phyloP scores from a whole-genome alignment of 2,329 filamentous ascomycete genomes.

The Metarhizium brunneum region DNA sequence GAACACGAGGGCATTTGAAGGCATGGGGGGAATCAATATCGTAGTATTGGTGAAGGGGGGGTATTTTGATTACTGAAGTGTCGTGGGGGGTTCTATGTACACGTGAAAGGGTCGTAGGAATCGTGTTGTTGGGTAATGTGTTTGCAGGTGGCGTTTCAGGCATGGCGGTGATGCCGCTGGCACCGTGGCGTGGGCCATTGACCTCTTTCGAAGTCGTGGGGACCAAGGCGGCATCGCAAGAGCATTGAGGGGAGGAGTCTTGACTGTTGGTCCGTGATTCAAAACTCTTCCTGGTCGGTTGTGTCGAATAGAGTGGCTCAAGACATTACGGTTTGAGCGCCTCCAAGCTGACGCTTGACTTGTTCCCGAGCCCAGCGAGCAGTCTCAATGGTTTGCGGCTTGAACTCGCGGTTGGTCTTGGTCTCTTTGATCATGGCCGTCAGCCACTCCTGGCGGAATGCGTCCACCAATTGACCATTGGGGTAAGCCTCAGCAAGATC shows the following conservation, averaged over 20 bases:
- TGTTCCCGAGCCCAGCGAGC: conserved; percentile 96
- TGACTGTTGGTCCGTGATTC: conserved; percentile 3
- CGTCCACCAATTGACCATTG: conserved; percentile 72
- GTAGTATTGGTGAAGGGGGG: conserved; percentile 16
- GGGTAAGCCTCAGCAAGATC: conserved; percentile 93
- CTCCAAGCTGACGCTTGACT: conserved; percentile 79
- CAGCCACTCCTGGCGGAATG: conserved; percentile 88
- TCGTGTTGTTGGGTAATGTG: conserved; percentile 16
- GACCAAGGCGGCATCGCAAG: neutral
- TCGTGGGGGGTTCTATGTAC: conserved; percentile 25
- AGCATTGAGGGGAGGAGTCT: neutral
- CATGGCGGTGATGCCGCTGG: conserved; percentile 1
- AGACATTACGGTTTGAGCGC: conserved; percentile 40
- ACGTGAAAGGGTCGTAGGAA: conserved; percentile 27
- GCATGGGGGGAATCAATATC: conserved; percentile 16
- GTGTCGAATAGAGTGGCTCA: conserved; percentile 27
- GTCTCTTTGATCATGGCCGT: conserved; percentile 86
- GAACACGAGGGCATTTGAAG: conserved; percentile 9
- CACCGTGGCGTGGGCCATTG: conserved; percentile 1
- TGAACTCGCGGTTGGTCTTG: conserved; percentile 79
- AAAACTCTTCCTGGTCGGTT: neutral
- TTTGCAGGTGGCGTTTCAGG: conserved; percentile 10
- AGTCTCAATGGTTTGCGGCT: conserved; percentile 78
- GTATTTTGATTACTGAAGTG: conserved; percentile 31
- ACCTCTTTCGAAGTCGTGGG: neutral